A percentile compares a stretch with the other conserved stretches of the same genome.
phyloP scores from a whole-genome alignment of 1,139 yeast species.

The Candida tetrigidarum region DNA sequence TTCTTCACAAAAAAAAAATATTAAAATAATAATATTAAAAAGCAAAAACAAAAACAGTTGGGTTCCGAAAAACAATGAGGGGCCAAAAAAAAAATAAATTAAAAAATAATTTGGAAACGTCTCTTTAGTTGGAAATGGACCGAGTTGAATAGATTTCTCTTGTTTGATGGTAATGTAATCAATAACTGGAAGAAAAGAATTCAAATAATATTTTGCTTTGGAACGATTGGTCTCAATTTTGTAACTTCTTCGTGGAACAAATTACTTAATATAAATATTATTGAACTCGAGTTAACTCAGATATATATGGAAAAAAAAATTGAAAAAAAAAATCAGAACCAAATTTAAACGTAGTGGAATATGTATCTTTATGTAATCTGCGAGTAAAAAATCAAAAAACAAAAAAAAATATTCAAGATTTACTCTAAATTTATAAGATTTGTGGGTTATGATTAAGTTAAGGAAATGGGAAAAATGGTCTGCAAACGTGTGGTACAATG shows the following conservation, averaged over 20 bases:
- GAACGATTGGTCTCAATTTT: no score
- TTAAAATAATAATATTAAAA: no score
- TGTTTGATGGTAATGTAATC: no score
- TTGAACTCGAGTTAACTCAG: not conserved
- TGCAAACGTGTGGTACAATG: no score
- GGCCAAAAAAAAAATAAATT: not conserved
- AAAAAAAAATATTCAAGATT: no score
- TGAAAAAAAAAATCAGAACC: not conserved
- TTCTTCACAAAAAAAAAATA: slow-evolving; percentile 1
- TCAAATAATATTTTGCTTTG: no score
- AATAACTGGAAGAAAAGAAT: no score
- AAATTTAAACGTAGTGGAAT: not conserved
- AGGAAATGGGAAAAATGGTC: not conserved
- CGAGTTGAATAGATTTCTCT: no score
- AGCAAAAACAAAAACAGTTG: slow-evolving; percentile 2
- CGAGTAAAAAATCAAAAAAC: no score
- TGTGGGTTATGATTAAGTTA: slow-evolving; percentile 2
- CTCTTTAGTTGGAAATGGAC: not conserved
- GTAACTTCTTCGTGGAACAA: no score
- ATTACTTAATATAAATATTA: no score
- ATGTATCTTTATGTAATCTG: slow-evolving; percentile 2
- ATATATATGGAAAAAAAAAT: not conserved
- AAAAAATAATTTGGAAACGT: not conserved
- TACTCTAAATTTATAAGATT: not conserved
- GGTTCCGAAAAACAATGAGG: slow-evolving; percentile 1